Evolutionary conservation across 1,139 yeast genomes (phyloP), one percentile per base, ranked within the genome.

Genomic region (Spathaspora sp.): DNA sequence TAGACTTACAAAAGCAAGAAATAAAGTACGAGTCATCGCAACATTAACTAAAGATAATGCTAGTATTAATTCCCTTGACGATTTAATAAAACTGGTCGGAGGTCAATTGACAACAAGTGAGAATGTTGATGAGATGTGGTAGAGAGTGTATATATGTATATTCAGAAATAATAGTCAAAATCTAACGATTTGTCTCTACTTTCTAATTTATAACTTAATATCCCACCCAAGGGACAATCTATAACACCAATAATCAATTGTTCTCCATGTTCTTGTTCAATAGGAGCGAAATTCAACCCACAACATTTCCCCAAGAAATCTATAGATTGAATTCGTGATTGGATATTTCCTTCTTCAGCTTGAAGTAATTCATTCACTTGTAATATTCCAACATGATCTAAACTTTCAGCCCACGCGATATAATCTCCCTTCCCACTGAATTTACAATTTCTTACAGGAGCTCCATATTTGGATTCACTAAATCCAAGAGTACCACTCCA

Each of bases 211-310:
- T 75, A 80, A 51, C 75, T 76, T 45, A 81, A 58, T 9, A 82
- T 72, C 1, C 87, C 86, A 2, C 87, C 87, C 42, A 80, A 68
- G 1, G 81, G 74, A 45, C 75, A 70, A 59, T 82, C 88, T 49
- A 76, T 72, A 2, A 80, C 72, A 0, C 86, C 87, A 5, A 81
- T 63, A 7, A 78, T 65, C 46, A 82, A 63, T 41, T 72, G 67
- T 55, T 78, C 82, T 8, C 78, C 79, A 45, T 65, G 63, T 2
- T 76, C 80, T 47, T 67, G 67, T 27, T 73, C 78, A 8, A 67
- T 61, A 3, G 71, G 70, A n/a, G 73, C 67, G 54, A 80, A 78
- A 44, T 71, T 75, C 42, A 81, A 64, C 1, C 87, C 87, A 1
- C 80, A 73, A 50, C 84, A 74, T 52, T 81, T 81, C 0, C 88